A percentile compares a stretch with the other conserved stretches of the same genome.
These are phyloP conservation scores for Cladosporium sp. DNA, from an alignment of 2,329 filamentous ascomycete genomes.

Conservation along the genomic window DNA sequence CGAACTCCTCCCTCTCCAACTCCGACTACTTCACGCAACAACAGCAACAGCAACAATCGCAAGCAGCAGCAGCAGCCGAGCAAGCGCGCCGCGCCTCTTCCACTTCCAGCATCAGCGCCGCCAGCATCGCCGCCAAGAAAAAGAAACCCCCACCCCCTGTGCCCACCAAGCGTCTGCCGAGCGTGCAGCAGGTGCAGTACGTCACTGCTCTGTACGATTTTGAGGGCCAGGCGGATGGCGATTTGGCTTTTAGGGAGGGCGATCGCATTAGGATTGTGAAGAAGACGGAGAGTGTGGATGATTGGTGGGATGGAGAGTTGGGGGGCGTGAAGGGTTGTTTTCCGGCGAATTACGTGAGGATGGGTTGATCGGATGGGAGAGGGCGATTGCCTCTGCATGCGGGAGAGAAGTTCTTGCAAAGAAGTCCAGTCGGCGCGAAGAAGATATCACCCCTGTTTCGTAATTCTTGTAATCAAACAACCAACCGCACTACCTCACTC, in stretches of 20 bases:
- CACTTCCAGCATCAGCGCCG: conserved; percentile 25
- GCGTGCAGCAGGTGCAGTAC: conserved; percentile 38
- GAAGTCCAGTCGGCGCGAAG: no score
- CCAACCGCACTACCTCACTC: no score
- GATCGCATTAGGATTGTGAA: conserved; percentile 73
- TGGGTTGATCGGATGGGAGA: conserved; percentile 8
- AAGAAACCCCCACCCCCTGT: conserved; percentile 77
- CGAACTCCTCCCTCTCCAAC: conserved; percentile 24
- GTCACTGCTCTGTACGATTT: conserved; percentile 71
- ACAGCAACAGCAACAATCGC: no score
- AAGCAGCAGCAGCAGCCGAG: no score
- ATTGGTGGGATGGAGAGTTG: conserved; percentile 85
- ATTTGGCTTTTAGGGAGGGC: conserved; percentile 71
- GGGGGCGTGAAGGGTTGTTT: conserved; percentile 62
- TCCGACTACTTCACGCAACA: conserved; percentile 28
- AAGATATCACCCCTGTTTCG: no score
- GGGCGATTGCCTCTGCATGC: no score
- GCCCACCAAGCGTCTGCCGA: conserved; percentile 55
- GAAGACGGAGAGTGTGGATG: conserved; percentile 74
- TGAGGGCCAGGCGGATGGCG: conserved; percentile 62
- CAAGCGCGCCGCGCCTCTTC: conserved; percentile 27
- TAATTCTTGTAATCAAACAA: no score
- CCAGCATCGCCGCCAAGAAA: conserved; percentile 52
- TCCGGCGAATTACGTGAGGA: conserved; percentile 68
- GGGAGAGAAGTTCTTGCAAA: no score